Base-by-base conservation (phyloP, 495 filamentous ascomycete genomes). In the Penicillium verhagenii region DNA sequence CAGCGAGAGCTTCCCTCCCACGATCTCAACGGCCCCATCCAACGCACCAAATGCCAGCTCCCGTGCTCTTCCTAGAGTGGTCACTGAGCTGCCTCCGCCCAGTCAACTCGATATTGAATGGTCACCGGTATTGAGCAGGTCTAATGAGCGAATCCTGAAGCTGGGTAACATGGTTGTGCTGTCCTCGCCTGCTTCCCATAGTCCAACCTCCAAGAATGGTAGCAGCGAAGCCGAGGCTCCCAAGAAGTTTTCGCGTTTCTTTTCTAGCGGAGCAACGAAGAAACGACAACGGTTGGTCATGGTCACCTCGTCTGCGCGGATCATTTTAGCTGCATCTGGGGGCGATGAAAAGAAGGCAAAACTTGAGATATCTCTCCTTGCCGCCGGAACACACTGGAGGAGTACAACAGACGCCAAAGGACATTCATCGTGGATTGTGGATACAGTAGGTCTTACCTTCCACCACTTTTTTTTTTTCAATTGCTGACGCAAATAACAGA, bases 21-120 rank as follows among this genome's bases (percentile, higher is more conserved):
- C 68, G 11, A 74, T 79, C 57, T 80, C 73, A 19, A 70, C 77
- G 10, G 73, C 79, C 25, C 59, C 82, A 7, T 79, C 78, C 14
- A 68, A 68, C 25, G 54, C 60, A n/a, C 61, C 64, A 20, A 65
- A 52, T 50, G 66, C 77, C 23, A 79, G 72, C 47, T 66, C 72
- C 4, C 75, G 84, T 39, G 79, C 83, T 21, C 86, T 90, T 19
- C 86, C 92, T 10, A 81, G 92, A 54, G 84, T 97, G 37, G 94
- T 97, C 52, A 97, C 95, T 2, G 95, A 99, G 67, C 78, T 99
- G 23, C 92, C 95, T 2, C 92, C 95, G 26, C 95, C 95, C 9
- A 96, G 88, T 52, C 95, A 99, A 68, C 78, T 99, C 14, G 95
- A 99, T 70, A 96, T 99, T 53, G 95, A 97, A 72, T 99, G 95